phyloP scores from a whole-genome alignment of 2,329 filamentous ascomycete genomes.

The Verticillium isaacii region DNA sequence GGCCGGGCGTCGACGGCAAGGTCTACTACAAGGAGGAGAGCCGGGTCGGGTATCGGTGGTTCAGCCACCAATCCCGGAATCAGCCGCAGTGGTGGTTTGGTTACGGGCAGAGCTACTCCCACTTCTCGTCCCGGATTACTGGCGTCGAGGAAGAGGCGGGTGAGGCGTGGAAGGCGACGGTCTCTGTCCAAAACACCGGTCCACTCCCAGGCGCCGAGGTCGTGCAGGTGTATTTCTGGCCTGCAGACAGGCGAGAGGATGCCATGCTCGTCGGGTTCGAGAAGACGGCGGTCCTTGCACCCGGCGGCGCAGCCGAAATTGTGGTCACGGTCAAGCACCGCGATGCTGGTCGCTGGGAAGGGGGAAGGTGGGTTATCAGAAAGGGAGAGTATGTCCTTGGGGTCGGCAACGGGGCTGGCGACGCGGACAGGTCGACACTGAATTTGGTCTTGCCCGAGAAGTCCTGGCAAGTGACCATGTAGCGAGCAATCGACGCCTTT shows the following conservation, averaged over 20 bases:
- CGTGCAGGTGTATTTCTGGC: too few relatives aligned
- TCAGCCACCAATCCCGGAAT: slow-evolving; percentile 7
- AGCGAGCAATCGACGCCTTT: too few relatives aligned
- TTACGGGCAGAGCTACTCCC: slow-evolving; percentile 6
- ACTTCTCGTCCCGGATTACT: slow-evolving; percentile 5
- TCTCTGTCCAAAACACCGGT: too few relatives aligned
- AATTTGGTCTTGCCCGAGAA: not conserved
- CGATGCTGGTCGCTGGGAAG: not conserved
- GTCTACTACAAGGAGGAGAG: slow-evolving; percentile 8
- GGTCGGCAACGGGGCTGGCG: not conserved
- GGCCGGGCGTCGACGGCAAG: slow-evolving; percentile 8
- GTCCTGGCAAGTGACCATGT: too few relatives aligned
- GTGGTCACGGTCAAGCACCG: not conserved
- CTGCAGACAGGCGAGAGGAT: too few relatives aligned
- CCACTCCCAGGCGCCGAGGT: too few relatives aligned
- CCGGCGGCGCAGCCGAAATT: not conserved
- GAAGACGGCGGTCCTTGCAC: slow-evolving; percentile 10
- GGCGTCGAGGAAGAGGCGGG: not conserved
- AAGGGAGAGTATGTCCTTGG: not conserved
- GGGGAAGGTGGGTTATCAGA: not conserved
- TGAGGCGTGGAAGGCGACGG: too few relatives aligned
- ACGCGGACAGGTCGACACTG: not conserved
- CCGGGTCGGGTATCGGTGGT: slow-evolving; percentile 10
- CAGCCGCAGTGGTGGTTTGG: slow-evolving; percentile 50
- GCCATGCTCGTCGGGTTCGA: too few relatives aligned